phyloP scores from a whole-genome alignment of 768 basidiomycete species.

The Boletus bicolor region DNA sequence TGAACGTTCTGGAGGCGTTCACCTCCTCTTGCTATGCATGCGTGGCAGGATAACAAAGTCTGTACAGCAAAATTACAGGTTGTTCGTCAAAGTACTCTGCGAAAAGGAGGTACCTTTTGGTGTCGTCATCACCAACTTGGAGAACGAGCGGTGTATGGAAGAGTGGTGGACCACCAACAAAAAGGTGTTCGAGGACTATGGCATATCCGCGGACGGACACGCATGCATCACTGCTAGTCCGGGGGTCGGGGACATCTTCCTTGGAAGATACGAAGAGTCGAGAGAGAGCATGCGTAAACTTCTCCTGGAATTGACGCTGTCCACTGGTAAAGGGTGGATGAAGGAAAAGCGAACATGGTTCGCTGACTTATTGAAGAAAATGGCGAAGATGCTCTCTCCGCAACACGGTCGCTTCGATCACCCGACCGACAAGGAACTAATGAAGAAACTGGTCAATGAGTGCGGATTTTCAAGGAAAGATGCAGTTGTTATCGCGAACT shows the following conservation, averaged over 20 bases:
- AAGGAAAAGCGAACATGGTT: slow-evolving; percentile 20
- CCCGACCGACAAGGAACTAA: slow-evolving; percentile 9
- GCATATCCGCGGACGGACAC: slow-evolving; percentile 31
- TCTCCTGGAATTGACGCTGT: slow-evolving; percentile 7
- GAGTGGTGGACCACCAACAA: slow-evolving; percentile 40
- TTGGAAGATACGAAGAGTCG: slow-evolving; percentile 32
- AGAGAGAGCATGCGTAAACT: slow-evolving; percentile 20
- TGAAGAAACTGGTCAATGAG: slow-evolving; percentile 8
- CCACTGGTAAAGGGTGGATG: slow-evolving; percentile 11
- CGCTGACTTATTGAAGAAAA: slow-evolving; percentile 15
- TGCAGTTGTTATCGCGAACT: slow-evolving; percentile 15
- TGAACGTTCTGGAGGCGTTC: slow-evolving; percentile 33
- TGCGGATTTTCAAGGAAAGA: slow-evolving; percentile 21
- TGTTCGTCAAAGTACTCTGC: slow-evolving; percentile 41
- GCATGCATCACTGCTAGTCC: slow-evolving; percentile 40
- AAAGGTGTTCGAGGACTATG: slow-evolving; percentile 25
- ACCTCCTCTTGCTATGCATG: slow-evolving; percentile 39
- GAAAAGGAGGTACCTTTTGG: slow-evolving; percentile 35
- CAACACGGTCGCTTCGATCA: background rate
- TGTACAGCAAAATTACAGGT: slow-evolving; percentile 36
- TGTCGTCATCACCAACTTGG: slow-evolving; percentile 40
- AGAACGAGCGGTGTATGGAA: slow-evolving; percentile 33
- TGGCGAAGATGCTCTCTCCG: slow-evolving; percentile 17
- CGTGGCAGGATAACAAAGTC: slow-evolving; percentile 37
- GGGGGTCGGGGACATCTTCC: slow-evolving; percentile 22